Base-by-base conservation (phyloP, 805 yeast species). In the Zygosaccharomyces bisporus region DNA sequence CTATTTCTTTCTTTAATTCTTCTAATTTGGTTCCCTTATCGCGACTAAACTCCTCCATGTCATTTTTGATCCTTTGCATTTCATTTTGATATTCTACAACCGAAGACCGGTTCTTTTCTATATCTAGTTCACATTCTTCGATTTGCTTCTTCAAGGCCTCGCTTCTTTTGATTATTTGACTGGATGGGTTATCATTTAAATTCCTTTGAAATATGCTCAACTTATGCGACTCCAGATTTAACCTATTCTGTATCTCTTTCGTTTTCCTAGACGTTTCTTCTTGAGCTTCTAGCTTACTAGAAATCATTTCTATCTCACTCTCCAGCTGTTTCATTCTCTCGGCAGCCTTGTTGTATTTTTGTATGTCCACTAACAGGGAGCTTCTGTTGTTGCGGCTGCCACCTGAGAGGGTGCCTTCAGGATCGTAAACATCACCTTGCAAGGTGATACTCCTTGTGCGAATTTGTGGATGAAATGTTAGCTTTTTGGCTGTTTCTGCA, bases 361-460 rank as follows among this genome's bases (percentile, higher is more conserved):
- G 91, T 61, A 89, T 77, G 34, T 77, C 78, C 8, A 78, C 61
- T 45, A 90, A 70, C 2, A 84, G 63, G 0, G 88, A 76, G 1
- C 78, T 73, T 12, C 77, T 68, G 39, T 71, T 70, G 50, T 73
- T 80, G 53, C 91, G 74, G 16, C 95, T 81, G n/a, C 98, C 98
- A 38, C 99, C 99, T 1, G 96, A 86, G 20, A 93, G 70, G 6
- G 95, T 86, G 12, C 99, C 99, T 53, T 84, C 88, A 0, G 99
- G 99, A 60, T 93, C 99, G 66, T 90, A 93, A 8, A 83, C 76
- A 63, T 93, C 99, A 41, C 99, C 99, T 43, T 89, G 90, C 25
- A 86, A 63, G 0, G 99, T 93, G 12, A 95, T 88, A 23, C 95
- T 82, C 56, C 89, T 80, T 0, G 90, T 74, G 50, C 87, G 74